Base-by-base conservation (phyloP, 164 flowering plant species). In the Saururus chinensis region DNA sequence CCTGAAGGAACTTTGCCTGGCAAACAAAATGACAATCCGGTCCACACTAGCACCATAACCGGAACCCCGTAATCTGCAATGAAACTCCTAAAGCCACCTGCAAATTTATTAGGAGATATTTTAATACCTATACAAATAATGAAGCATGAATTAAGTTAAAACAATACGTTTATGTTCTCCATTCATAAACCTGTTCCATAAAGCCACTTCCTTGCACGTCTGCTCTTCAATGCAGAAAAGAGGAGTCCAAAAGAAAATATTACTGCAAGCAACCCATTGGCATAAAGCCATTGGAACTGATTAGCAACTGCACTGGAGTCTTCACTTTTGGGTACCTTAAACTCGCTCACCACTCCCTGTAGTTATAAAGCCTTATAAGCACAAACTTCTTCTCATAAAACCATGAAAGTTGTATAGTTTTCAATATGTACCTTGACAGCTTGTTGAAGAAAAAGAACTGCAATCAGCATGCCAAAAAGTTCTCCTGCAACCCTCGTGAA, bases 401-500 rank as follows among this genome's bases (percentile, higher is more conserved):
- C 49, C 14, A 12, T 3, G 17, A 45, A 45, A 11, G 35, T 23
- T 23, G 58, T 13, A 30, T 4, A 19, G 2, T 2, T 53, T 40
- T 20, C 8, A 26, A 51, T 19, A 57, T 25, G 53, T 60, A 83
- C 84, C 84, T 77, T 79, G 45, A 83, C 60, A 35, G 88, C 77
- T 66, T 81, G 67, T 56, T 83, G 85, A 19, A 83, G 41, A 68
- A 83, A 83, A 40, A 83, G 80, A 60, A 79, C 81, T 12, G 79
- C 37, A 51, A 83, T 83, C 61, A 81, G 55, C 82, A 79, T 81
- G 63, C 83, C 87, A 61, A 83, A 83, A 62, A 81, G 79, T 42
- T 83, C 88, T 58, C 83, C 85, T 0, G 88, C 85, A 68, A 83
- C 59, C 69, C 88, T 72, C 13, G 88, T 83, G 70, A 83, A 83